Evolutionary conservation across 768 basidiomycete genomes (phyloP).

Genomic region (Boletellus sp.): DNA sequence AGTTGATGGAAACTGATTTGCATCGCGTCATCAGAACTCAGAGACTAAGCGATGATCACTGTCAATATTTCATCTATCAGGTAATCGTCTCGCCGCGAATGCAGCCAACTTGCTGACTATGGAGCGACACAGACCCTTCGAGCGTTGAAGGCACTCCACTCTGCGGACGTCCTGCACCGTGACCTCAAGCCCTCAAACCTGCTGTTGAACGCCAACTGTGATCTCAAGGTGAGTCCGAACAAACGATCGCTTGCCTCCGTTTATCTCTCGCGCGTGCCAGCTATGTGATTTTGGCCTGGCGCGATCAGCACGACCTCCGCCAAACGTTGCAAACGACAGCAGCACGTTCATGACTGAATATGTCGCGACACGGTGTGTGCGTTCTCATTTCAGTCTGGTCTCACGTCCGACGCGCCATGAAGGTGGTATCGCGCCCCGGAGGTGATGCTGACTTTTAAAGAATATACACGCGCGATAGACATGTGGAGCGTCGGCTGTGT

Average conservation of each 20-base stretch:
- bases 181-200: constrained; percentile 97
- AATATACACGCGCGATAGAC: constrained; percentile 87
- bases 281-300: constrained; percentile 88
- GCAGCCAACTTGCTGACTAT: constrained; percentile 2
- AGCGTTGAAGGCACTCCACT: constrained; percentile 91
- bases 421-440: constrained; percentile 98
- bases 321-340: constrained; percentile 68
- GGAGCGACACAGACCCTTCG: constrained; percentile 61
- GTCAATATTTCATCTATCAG: constrained; percentile 98
- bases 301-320: constrained; percentile 70
- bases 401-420: constrained; percentile 2
- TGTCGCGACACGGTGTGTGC: constrained; percentile 78
- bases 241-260: not conserved
- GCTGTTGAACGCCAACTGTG: constrained; percentile 93
- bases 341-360: constrained; percentile 91
- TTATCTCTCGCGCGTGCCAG: constrained; percentile 33
- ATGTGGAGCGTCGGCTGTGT: constrained; percentile 88
- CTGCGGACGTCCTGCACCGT: constrained; percentile 90
- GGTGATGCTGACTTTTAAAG: constrained; percentile 97
- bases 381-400: not conserved
- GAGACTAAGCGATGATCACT: constrained; percentile 90
- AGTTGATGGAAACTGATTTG: constrained; percentile 89
- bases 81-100: constrained; percentile 33
- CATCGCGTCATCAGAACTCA: constrained; percentile 97
- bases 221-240: constrained; percentile 70